phyloP scores from a whole-genome alignment of 495 filamentous ascomycete species.

The Tricharina praecox region DNA sequence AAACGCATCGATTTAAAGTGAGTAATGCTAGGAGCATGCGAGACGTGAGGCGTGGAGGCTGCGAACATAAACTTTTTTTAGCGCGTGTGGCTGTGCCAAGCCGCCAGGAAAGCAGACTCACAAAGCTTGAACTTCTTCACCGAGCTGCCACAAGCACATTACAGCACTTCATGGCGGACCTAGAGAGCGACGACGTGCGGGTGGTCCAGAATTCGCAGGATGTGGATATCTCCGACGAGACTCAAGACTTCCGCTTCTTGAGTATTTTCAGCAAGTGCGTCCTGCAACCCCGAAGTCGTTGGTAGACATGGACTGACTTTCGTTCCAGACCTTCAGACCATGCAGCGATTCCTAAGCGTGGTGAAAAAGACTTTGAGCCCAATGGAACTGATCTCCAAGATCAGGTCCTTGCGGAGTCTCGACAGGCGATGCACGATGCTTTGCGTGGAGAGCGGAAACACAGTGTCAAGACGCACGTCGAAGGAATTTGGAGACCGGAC shows the following conservation, averaged over 20 bases:
- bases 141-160: no score
- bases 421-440: constrained; percentile 81
- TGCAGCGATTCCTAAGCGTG: constrained; percentile 49
- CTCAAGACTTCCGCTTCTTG: constrained; percentile 75
- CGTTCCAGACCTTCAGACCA: constrained; percentile 18
- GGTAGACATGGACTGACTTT: neutral
- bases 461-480: constrained; percentile 15
- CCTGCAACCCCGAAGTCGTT: constrained; percentile 31
- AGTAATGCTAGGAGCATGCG: no score
- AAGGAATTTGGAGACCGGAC: constrained; percentile 20
- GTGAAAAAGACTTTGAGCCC: constrained; percentile 92
- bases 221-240: constrained; percentile 58
- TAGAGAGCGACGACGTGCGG: constrained; percentile 19
- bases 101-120: no score
- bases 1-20: no score
- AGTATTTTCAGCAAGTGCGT: constrained; percentile 24
- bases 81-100: no score
- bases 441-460: constrained; percentile 31
- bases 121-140: no score
- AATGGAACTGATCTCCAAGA: constrained; percentile 72
- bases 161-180: constrained; percentile 19
- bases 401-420: constrained; percentile 54
- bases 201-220: constrained; percentile 30
- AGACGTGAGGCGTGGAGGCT: no score
- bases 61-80: no score